Evolutionary conservation across 257 asterid genomes (phyloP), one percentile per base, ranked within the genome.

Genomic region (Ophiorrhiza pumila): DNA sequence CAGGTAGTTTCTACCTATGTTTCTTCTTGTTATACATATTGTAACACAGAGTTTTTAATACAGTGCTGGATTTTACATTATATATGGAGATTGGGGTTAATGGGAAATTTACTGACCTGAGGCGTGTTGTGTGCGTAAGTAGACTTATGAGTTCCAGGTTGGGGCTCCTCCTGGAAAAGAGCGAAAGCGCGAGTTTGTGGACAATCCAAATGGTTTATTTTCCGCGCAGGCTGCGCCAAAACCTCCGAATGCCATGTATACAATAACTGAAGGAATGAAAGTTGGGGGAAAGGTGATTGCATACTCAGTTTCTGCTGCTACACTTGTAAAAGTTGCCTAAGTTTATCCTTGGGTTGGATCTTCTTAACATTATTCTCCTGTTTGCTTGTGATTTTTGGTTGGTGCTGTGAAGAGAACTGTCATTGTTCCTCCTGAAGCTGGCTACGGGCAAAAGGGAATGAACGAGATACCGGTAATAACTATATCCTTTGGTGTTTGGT

Each of bases 201-300:
- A 91, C 82, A 94, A 83, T 73, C 89, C 97, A 53, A 94, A 94
- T 58, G 98, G 98, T 65, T 76, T 94, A 79, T 94, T 94, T 77
- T 94, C 98, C 35, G 98, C 98, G 74, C 97, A 94, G 77, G 98
- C 98, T 61, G 87, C 98, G 32, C 96, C 98, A 0, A 94, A 94
- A 79, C 98, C 98, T 83, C 98, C 98, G 4, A 90, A 83, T 74
- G 97, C 92, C 71, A 78, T 94, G 96, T 94, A 94, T 74, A 68
- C 86, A 1, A 71, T 91, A 59, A 88, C 96, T 10, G 96, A 94
- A 87, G 98, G 98, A 49, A 94, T 94, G 97, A 94, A 77, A 87
- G 97, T 91, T 73, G 98, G 98, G 64, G 98, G 98, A 56, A 94
- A 94, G 98, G 98, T 91, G 80, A 71, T 17, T 59, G 50, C 32